Base-by-base conservation (phyloP, 2,329 filamentous ascomycete species). In the Aspergillus cejpii region DNA sequence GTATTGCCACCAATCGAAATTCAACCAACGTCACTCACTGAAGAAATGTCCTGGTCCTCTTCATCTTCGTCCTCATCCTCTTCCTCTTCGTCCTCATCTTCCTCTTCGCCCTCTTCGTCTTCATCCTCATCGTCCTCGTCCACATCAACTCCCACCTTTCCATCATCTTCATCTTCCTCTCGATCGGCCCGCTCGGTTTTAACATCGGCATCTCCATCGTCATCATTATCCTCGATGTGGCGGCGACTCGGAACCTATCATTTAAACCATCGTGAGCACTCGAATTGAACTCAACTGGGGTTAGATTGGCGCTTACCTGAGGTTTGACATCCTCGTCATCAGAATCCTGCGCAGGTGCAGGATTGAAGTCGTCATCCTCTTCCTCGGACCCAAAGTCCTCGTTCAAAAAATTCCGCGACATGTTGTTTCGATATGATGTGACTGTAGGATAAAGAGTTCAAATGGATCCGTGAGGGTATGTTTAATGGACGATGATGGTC, bases 311-410 rank as follows among this genome's bases (percentile, higher is more conserved):
- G 58, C 61, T 56, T 14, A 48, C 27, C 3, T 49, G 44, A 17
- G 39, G 31, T 6, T 34, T 34, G 31, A 71, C 69, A 52, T 73
- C 76, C 48, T 88, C 85, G 39, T 81, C 82, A 54, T 91, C 87
- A 2, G 86, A 92, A 26, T 80, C 61, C 47, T 87, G 80, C 48
- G 80, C 84, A 15, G 84, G 83, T 39, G 77, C 80, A 40, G 89
- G 90, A 65, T 95, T 94, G 76, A 96, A 95, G 65, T 91, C 85
- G 49, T 86, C 83, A 57, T 94, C 89, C 40, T 92, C 87, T 36
- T 85, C 84, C 44, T 78, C 76, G 43, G 75, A 76, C 23, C 71
- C 73, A 45, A 76, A 76, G 51, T 76, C 70, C 38, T 75, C 68
- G 54, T 75, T 69, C 15, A 74, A 54, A 52, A 77, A 65, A 47